Evolutionary conservation across 2,329 filamentous ascomycete genomes (phyloP), one percentile per base, ranked within the genome.

Genomic region (Trichoderma afroharzianum): DNA sequence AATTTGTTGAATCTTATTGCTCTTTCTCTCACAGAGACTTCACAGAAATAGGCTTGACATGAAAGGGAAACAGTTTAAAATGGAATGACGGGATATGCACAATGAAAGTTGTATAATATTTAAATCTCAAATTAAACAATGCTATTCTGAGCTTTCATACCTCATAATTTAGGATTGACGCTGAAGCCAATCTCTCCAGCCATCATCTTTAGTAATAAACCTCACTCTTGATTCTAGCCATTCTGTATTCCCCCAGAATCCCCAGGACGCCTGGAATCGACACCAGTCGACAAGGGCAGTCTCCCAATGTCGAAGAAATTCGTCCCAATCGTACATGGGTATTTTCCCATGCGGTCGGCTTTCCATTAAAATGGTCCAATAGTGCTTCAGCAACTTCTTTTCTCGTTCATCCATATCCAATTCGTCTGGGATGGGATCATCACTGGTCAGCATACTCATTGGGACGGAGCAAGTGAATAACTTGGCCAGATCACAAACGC

Each of bases 201-300:
- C 74, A 9, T 76, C 66, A 39, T 88, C 84, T 1, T 75, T 76
- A 36, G 88, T 58, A 58, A 89, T 88, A 2, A 77, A 82, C 53
- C 86, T 80, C 0, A 86, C 87, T 63, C 87, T 82, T 0, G 85
- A 86, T 75, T 88, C 85, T 0, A 89, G 82, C 87, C 87, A 89
- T 50, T 85, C 82, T 0, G 85, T 88, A 47, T 89, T 89, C 0
- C 87, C 87, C 87, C 87, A 89, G 72, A 88, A 89, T 0, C 87
- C 87, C 87, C 87, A 89, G 0, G 86, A 88, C 0, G 87, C 87
- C 77, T 89, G 87, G 68, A 89, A 89, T 6, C 87, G 78, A 72
- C 90, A 84, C 90, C 90, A 92, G 76, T 92, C 90, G 0, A 92
- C 89, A 4, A 92, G 78, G 0, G 90, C 90, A 4, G 85, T 86